Percentiles rank a stretch among this genome's conserved stretches.
These are phyloP conservation scores for Straminergon stramineum DNA, from an alignment of 225 moss, liverwort and hornwort species.

Conservation along the genomic window DNA sequence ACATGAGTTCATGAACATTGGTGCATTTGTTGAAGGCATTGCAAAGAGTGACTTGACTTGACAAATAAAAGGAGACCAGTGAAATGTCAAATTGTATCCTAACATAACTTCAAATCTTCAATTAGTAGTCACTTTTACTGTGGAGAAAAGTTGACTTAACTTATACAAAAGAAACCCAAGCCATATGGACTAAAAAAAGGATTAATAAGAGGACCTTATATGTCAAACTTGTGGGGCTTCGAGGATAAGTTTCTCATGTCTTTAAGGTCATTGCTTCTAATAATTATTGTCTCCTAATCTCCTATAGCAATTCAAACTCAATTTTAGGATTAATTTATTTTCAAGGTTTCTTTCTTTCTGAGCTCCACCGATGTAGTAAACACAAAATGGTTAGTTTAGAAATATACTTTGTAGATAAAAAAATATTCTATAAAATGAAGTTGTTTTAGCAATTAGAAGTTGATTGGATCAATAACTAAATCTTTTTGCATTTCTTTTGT, in stretches of 20 bases:
- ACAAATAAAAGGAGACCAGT: accelerated
- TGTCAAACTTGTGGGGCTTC: no score
- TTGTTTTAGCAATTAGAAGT: background rate
- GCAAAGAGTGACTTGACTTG: background rate
- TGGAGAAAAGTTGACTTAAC: no score
- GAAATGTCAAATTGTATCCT: background rate
- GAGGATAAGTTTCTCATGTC: background rate
- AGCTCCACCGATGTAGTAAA: background rate
- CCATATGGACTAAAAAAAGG: background rate
- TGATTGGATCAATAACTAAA: background rate
- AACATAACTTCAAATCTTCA: background rate
- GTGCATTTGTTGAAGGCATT: background rate
- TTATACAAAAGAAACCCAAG: no score
- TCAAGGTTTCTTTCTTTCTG: accelerated
- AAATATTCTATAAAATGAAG: no score
- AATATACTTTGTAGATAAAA: no score
- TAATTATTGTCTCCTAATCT: no score
- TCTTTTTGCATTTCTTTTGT: background rate
- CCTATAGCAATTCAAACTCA: no score
- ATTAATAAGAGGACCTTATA: accelerated
- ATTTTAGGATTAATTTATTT: no score
- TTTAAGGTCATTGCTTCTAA: background rate
- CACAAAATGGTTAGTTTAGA: no score
- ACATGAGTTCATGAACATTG: no score
- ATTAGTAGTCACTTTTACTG: background rate